Evolutionary conservation across 176 grass and related monocot genomes (phyloP), one percentile per base, ranked within the genome.

Genomic region (Saccharum officinarum): DNA sequence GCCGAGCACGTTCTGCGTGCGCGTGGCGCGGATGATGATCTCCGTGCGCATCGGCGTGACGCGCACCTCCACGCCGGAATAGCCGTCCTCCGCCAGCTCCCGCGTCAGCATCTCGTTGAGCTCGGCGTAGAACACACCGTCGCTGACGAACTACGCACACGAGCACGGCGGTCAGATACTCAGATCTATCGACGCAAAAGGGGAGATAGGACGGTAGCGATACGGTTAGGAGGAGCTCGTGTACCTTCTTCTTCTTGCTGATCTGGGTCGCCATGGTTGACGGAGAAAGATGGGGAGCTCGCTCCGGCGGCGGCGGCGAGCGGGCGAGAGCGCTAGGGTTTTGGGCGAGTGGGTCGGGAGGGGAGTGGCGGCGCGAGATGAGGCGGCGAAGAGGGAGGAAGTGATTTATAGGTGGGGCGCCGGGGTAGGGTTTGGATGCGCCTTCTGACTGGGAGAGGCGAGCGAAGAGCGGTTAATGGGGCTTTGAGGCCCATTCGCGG

Each of bases 161-260:
- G 45, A 20, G 28, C 46, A 47, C 2, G 0, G 0, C 15, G 10
- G 76, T 86, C 41, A 84, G 87, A 91, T 74, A 49, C 10, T 83
- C 41, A 86, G 87, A 91, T 82, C 61, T 7, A 63, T 31, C 23
- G 18, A 6, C 7, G 23, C 0, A 2, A 1, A 2, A 30, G 4
- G 41, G 6, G 9, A 65, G 3, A 11, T 0, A 11, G 0, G 10
- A 11, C 10, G 30, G 37, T 1, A 14, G 0, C 6, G 65, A 0
- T 11, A 22, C 18, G 75, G 16, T 44, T 37, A 13, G n/a, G 71
- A 73, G 23, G 71, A 73, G 41, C 12, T 2, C 23, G 41, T 41
- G 42, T 86, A 89, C 94, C 94, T 97, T 97, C 92, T 92, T 94
- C 89, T 94, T 97, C 87, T 97, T 97, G 85, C 94, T 97, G 87